Conservation (phyloP, 805 yeast genomes). For the Lipomyces spencermartinsiae region DNA sequence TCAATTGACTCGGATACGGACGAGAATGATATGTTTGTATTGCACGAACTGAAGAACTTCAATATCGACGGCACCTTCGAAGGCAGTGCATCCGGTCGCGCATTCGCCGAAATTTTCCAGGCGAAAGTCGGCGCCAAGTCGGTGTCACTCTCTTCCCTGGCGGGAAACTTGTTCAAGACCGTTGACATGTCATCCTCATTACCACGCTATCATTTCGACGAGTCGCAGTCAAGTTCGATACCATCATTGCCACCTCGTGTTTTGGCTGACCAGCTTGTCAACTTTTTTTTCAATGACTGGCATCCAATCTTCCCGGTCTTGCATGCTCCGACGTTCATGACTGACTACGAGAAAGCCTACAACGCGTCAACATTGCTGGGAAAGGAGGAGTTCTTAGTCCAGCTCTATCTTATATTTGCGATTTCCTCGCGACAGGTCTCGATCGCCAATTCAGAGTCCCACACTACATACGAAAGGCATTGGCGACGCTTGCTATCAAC, state of each 20-base stretch:
- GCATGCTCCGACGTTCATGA: constrained; percentile 70
- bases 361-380: constrained; percentile 33
- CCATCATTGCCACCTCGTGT: constrained; percentile 56
- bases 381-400: constrained; percentile 40
- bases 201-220: constrained; percentile 29
- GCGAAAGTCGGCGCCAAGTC: constrained; percentile 42
- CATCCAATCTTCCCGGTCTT: constrained; percentile 70
- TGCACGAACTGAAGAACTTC: constrained; percentile 42
- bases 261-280: constrained; percentile 70
- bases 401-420: constrained; percentile 42
- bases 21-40: constrained; percentile 41
- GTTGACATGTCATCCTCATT: constrained; percentile 33
- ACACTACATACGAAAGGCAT: constrained; percentile 36
- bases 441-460: constrained; percentile 18
- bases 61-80: constrained; percentile 44
- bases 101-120: constrained; percentile 42
- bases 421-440: constrained; percentile 41
- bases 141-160: constrained; percentile 38
- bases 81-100: constrained; percentile 48
- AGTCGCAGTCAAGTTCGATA: constrained; percentile 14
- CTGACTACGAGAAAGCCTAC: constrained; percentile 54
- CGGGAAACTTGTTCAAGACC: constrained; percentile 21
- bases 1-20: constrained; percentile 23
- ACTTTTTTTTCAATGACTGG: constrained; percentile 80
- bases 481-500: constrained; percentile 41